Base-by-base conservation (phyloP, 352 stramenopile genomes). In the Saprolegnia parasitica region DNA sequence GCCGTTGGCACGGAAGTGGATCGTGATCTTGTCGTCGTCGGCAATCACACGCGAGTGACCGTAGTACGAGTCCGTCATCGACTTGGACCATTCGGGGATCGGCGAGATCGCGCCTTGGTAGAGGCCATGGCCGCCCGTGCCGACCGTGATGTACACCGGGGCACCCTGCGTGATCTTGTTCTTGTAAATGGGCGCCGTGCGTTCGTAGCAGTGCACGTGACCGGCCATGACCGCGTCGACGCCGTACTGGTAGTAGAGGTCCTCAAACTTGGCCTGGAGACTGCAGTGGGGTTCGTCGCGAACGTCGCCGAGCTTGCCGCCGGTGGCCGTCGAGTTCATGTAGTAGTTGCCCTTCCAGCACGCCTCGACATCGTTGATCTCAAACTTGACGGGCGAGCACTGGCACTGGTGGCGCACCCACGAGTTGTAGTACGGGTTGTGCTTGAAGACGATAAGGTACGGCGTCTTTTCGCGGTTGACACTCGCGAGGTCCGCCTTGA, bases 381-480 rank as follows among this genome's bases (percentile, higher is more conserved):
- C 72, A 50, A 80, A 81, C 56, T 78, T 78, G 5, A 67, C 74
- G 18, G 72, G 68, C 54, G 78, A 84, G 37, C 77, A 83, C 24
- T 80, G 77, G 40, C 77, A 83, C 71, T 91, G 80, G 70, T 90
- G 83, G 56, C 79, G 75, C n/a, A 40, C 68, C 78, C 83, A 89
- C 26, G 74, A 78, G 71, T 86, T 89, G 75, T 90, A 90, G 49
- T 70, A 86, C 3, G 83, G 79, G 49, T 83, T 67, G 40, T 67
- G 60, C 60, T 67, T 67, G 60, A 55, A 67, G 60, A 67, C 60
- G 21, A 54, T 46, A 0, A 57, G 5, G 18, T 54, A 67, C 15
- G 60, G 60, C 21, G 60, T 67, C 24, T n/a, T 6, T 21, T 20
- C 10, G 32, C 60, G 60, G 46, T 67, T 23, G 6, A 67, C 60